Base-by-base conservation (phyloP, 192 early-diverging fungal species). In the Obelidium mucronatum region DNA sequence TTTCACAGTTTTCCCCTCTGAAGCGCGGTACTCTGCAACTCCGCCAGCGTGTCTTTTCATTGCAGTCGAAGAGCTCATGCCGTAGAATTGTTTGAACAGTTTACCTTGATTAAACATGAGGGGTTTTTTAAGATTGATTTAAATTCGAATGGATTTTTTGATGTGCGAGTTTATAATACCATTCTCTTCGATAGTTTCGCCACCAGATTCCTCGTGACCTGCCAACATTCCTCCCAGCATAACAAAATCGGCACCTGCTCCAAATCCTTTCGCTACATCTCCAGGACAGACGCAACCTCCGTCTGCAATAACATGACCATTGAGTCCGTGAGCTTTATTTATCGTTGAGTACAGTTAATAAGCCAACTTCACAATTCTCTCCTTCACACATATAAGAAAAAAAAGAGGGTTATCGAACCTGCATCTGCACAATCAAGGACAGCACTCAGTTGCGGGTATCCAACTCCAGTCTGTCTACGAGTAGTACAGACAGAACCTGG, bases 181-280 rank as follows among this genome's bases (percentile, higher is more conserved):
- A 30, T 72, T 59, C 37, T 72, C 70, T 72, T 72, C 53, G 35
- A 72, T 72, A 6, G 70, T 59, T 17, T 72, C 70, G 11, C 70
- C 70, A 2, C 70, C 70, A 1, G 53, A 58, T 22, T 72, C 70
- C 11, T 55, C 52, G 53, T 72, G 70, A 19, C 70, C 55, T 22
- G 70, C 70, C 8, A 72, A 36, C 70, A 72, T 72, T 34, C 70
- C 70, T 17, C 70, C 70, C 24, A 72, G 70, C 70, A 72, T 72
- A 3, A 72, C 55, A 59, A 53, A 72, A 36, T 72, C 70, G 1
- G 70, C 70, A 24, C 70, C 70, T 1, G 70, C 70, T 15, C 70
- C 70, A 72, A 72, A 72, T 0, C 70, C 70, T 72, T 72, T 72
- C 22, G 70, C 70, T 8, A 72, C 70, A 59, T 72, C 70, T 17